These are phyloP conservation scores for Rhizopogon vesiculosus DNA, from an alignment of 768 basidiomycete species.

Conservation along the genomic window DNA sequence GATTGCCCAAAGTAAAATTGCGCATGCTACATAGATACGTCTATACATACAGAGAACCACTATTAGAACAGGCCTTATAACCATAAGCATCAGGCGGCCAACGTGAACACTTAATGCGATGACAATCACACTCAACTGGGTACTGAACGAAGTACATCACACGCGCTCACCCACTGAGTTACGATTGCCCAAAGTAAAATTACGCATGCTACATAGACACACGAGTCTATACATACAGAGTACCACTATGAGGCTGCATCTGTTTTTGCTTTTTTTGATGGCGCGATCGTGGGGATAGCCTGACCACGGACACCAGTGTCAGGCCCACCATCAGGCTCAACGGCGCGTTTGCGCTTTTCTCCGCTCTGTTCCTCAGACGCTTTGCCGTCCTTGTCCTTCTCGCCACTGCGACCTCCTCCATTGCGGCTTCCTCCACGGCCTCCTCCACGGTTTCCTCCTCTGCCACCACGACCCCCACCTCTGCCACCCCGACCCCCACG, in stretches of 20 bases:
- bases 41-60: too few species aligned
- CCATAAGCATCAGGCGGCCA: too few species aligned
- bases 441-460: conserved; percentile 26
- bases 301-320: conserved; percentile 62
- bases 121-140: too few species aligned
- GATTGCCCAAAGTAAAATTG: neutral
- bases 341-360: conserved; percentile 72
- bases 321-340: conserved; percentile 76
- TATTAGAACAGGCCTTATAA: too few species aligned
- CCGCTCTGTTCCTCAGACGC: conserved; percentile 45
- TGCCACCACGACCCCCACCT: conserved; percentile 30
- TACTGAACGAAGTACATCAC: too few species aligned
- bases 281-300: conserved; percentile 44
- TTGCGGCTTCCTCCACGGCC: conserved; percentile 16
- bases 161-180: too few species aligned
- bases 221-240: neutral
- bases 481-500: conserved; percentile 29
- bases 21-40: neutral
- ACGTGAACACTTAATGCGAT: too few species aligned
- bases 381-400: conserved; percentile 11
- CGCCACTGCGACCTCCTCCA: conserved; percentile 11
- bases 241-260: conserved; percentile 23
- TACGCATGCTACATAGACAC: neutral
- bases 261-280: conserved; percentile 37
- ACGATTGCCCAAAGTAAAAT: neutral